Evolutionary conservation across 495 filamentous ascomycete genomes (phyloP).

Genomic region (Daldinia concentrica): DNA sequence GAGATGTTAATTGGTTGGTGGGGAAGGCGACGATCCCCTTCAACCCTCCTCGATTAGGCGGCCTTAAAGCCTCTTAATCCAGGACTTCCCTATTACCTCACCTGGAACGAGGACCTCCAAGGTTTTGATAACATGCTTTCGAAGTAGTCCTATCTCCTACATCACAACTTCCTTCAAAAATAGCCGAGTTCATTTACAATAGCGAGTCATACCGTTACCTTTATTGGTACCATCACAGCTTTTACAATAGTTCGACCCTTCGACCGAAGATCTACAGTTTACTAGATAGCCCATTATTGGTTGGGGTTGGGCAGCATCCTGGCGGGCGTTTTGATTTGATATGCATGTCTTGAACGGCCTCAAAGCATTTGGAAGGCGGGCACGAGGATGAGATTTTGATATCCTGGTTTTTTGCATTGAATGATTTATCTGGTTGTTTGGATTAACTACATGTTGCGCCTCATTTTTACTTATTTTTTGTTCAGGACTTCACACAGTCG

Average conservation of each 20-base stretch:
- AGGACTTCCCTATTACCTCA: neutral
- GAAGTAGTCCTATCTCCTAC: neutral
- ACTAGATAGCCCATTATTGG: slow-evolving; percentile 1
- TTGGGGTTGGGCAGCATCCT: slow-evolving; percentile 26
- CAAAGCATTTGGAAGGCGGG: slow-evolving; percentile 31
- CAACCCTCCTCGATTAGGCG: neutral
- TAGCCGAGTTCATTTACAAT: neutral
- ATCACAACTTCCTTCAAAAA: neutral
- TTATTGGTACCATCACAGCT: neutral
- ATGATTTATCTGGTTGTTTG: slow-evolving; percentile 27
- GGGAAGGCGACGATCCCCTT: neutral
- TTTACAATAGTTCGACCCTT: slow-evolving; percentile 11
- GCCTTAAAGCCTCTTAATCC: neutral
- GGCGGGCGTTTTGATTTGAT: slow-evolving; percentile 34
- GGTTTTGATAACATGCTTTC: neutral
- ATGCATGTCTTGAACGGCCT: slow-evolving; percentile 25
- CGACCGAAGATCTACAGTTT: slow-evolving; percentile 5
- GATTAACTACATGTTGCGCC: slow-evolving; percentile 21
- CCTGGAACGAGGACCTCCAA: neutral
- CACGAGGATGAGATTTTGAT: slow-evolving; percentile 24
- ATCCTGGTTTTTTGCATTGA: slow-evolving; percentile 38
- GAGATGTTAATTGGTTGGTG: neutral
- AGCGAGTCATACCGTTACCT: slow-evolving; percentile 5
- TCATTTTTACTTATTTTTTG: neutral
- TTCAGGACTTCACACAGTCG: slow-evolving; percentile 10